Base-by-base conservation (phyloP, 2,329 filamentous ascomycete genomes). In the Aotearoamyces nothofagi region DNA sequence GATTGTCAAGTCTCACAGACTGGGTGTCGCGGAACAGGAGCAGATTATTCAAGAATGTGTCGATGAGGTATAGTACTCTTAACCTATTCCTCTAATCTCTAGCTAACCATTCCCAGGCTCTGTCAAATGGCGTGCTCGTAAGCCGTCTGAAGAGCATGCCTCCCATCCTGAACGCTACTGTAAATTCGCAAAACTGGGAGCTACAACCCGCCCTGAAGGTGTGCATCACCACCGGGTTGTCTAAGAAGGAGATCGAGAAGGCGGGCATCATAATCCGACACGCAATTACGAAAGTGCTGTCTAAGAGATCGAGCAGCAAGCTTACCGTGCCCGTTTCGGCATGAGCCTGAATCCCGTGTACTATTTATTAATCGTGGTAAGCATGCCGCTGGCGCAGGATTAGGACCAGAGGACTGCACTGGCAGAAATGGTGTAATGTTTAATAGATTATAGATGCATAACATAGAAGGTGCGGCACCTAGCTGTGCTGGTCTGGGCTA, bases 241-340 rank as follows among this genome's bases (percentile, higher is more conserved):
- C 80, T 14, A 92, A 80, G 61, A 94, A 92, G 60, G 90, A 98
- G 52, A 79, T 86, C 31, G 90, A 98, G 58, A 93, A 92, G 61
- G 83, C 90, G 1, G 90, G 86, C 9, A 73, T 77, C 5, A 75
- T 70, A 7, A 86, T 98, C 41, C 67, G 87, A 35, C 86, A 94
- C 56, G 87, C 90, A 10, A 81, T 96, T 40, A 92, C 86, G 29
- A 94, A 93, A 57, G 73, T 96, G 35, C 73, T 98, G 65, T 71
- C 67, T 12, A 61, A 67, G 36, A 75, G 72, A 51, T 54, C 61
- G 16, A 70, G 60, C 46, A 57, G 55, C 36, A 60, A 60, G 41
- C 46, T 50, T 14, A 38, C 35, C 14, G 31, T 60, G 20, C 51
- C 54, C 9, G 39, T 52, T 34, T 19, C 20, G 2, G 19, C 49